Conservation (phyloP, 2,329 filamentous ascomycete species). For the Colletotrichum sidae region DNA sequence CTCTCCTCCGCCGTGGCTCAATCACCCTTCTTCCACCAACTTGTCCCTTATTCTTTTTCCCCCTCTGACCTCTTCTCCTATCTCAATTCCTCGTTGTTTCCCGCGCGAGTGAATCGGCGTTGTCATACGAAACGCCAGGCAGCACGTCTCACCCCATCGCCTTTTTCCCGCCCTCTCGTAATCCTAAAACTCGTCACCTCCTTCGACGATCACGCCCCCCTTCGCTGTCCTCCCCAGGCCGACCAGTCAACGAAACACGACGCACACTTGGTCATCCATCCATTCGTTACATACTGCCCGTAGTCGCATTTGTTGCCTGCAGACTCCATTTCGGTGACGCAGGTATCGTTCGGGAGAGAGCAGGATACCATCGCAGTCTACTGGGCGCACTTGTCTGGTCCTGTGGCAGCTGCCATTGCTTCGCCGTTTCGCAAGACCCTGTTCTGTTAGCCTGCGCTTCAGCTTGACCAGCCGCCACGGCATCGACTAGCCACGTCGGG, state of each 20-base stretch:
- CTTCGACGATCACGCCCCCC: constrained; percentile 33
- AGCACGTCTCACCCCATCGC: constrained; percentile 27
- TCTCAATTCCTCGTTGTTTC: constrained; percentile 31
- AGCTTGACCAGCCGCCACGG: constrained; percentile 32
- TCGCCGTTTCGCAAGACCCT: constrained; percentile 16
- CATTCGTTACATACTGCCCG: constrained; percentile 34
- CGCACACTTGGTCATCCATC: constrained; percentile 32
- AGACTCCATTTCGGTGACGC: constrained; percentile 15
- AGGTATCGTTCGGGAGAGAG: too few relatives aligned
- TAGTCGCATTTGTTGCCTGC: constrained; percentile 13
- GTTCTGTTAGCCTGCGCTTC: constrained; percentile 29
- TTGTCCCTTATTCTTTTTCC: constrained; percentile 21
- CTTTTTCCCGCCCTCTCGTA: constrained; percentile 30
- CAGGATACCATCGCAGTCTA: too few relatives aligned
- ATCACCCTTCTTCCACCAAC: constrained; percentile 29
- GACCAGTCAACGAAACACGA: constrained; percentile 34
- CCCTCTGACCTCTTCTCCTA: constrained; percentile 21
- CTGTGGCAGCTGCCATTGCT: constrained; percentile 18
- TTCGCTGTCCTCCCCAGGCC: constrained; percentile 28
- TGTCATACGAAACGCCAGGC: constrained; percentile 35
- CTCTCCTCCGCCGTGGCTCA: constrained; percentile 29
- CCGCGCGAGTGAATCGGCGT: constrained; percentile 32
- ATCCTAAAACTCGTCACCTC: constrained; percentile 36
- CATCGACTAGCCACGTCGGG: constrained; percentile 33
- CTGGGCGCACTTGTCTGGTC: constrained; percentile 3